Conservation (phyloP, 2,329 filamentous ascomycete genomes). For the Fusarium sp. region DNA sequence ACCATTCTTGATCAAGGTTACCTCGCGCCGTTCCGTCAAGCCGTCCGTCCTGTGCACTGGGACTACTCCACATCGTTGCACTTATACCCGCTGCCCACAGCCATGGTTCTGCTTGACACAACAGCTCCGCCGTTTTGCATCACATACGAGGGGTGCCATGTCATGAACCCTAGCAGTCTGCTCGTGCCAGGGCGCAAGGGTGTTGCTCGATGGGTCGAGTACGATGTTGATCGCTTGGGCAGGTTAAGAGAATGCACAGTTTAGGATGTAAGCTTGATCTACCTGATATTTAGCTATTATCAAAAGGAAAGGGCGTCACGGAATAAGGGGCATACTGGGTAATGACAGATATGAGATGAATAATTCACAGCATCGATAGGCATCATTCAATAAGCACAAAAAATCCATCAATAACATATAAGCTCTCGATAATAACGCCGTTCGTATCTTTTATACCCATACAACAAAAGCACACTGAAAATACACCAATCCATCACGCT, state of each 20-base stretch:
- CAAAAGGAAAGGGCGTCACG: conserved; percentile 13
- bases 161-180: conserved; percentile 89
- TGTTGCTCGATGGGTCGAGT: conserved; percentile 87
- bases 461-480: neutral
- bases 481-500: neutral
- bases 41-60: conserved; percentile 86
- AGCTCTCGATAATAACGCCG: neutral
- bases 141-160: conserved; percentile 94
- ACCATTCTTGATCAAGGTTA: conserved; percentile 92
- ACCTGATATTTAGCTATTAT: neutral
- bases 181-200: conserved; percentile 75
- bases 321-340: neutral
- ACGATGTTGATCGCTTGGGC: conserved; percentile 74
- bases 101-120: conserved; percentile 83
- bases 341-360: conserved; percentile 29
- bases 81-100: conserved; percentile 88
- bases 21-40: conserved; percentile 86
- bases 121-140: conserved; percentile 85
- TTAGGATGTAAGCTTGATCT: conserved; percentile 44
- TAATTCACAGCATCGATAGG: neutral
- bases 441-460: conserved; percentile 1
- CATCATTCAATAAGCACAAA: neutral
- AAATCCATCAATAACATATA: neutral
- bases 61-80: conserved; percentile 82
- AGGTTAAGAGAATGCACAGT: conserved; percentile 72